phyloP scores from a whole-genome alignment of 148 eudicot species.

The Chenopodium quinoa region DNA sequence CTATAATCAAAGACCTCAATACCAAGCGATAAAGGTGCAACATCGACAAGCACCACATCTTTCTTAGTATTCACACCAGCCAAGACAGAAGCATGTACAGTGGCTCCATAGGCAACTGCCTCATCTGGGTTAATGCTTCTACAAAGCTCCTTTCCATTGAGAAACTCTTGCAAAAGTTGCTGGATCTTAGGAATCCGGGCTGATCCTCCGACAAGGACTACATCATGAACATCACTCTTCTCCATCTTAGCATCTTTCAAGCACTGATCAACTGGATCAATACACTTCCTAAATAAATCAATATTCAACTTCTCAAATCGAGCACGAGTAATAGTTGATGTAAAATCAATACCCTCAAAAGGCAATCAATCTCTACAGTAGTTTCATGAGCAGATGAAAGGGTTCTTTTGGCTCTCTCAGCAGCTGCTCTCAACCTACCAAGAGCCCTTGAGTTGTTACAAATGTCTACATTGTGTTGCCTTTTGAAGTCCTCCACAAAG shows the following conservation, averaged over 20 bases:
- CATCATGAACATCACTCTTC: constrained; percentile 25
- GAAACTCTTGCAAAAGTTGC: constrained; percentile 20
- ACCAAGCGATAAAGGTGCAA: constrained; percentile 25
- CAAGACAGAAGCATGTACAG: constrained; percentile 27
- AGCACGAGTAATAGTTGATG: constrained; percentile 19
- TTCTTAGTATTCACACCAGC: constrained; percentile 13
- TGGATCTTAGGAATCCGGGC: constrained; percentile 35
- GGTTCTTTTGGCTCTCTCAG: constrained; percentile 22
- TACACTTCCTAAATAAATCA: constrained; percentile 23
- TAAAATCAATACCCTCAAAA: constrained; percentile 28
- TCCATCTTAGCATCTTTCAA: constrained; percentile 19
- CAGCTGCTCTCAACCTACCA: constrained; percentile 25
- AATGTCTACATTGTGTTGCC: constrained; percentile 21
- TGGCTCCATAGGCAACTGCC: constrained; percentile 37
- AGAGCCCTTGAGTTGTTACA: constrained; percentile 26
- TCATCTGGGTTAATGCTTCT: constrained; percentile 24
- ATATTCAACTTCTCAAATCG: constrained; percentile 25
- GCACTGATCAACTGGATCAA: constrained; percentile 16
- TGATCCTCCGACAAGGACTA: constrained; percentile 37
- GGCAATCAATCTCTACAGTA: constrained; percentile 22
- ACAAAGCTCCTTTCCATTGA: constrained; percentile 24
- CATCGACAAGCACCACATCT: constrained; percentile 25
- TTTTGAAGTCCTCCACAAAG: constrained; percentile 29
- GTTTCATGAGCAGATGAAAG: constrained; percentile 18
- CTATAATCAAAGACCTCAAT: rapidly evolving